Evolutionary conservation across 805 yeast genomes (phyloP).

Genomic region (Saccharomycopsis sp.): DNA sequence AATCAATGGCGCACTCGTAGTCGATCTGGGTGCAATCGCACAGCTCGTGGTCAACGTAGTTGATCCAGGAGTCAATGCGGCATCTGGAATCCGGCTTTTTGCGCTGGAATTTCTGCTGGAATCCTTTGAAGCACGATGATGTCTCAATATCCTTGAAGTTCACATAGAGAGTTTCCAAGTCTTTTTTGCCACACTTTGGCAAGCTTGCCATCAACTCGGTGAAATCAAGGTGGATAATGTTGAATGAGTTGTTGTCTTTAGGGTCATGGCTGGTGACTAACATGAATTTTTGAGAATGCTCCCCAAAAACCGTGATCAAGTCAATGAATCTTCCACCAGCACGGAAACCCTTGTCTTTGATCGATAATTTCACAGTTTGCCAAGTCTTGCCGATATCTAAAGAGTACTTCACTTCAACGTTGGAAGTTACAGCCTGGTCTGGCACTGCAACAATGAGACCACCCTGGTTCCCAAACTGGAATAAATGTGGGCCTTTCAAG

Average conservation of each 20-base stretch:
- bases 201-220: conserved; percentile 7
- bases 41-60: conserved; percentile 34
- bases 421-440: conserved; percentile 28
- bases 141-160: too few species aligned
- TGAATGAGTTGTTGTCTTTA: conserved; percentile 18
- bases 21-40: conserved; percentile 62
- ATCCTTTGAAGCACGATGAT: conserved; percentile 70
- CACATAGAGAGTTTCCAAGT: conserved; percentile 47
- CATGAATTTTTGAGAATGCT: conserved; percentile 54
- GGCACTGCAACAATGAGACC: conserved; percentile 56
- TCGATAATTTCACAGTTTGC: conserved; percentile 25
- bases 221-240: conserved; percentile 13
- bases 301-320: conserved; percentile 54
- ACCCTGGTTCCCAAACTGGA: conserved; percentile 69
- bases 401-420: conserved; percentile 37
- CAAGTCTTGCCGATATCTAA: conserved; percentile 70
- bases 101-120: conserved; percentile 49
- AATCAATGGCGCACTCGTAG: conserved; percentile 60
- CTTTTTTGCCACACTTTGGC: conserved; percentile 7
- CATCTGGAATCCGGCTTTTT: conserved; percentile 59
- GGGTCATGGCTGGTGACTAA: conserved; percentile 38
- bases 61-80: conserved; percentile 9
- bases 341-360: neutral
- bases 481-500: conserved; percentile 41
- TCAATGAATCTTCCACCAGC: conserved; percentile 15